phyloP scores from a whole-genome alignment of 129 eudicot species.

The Flaveria ramosissima region DNA sequence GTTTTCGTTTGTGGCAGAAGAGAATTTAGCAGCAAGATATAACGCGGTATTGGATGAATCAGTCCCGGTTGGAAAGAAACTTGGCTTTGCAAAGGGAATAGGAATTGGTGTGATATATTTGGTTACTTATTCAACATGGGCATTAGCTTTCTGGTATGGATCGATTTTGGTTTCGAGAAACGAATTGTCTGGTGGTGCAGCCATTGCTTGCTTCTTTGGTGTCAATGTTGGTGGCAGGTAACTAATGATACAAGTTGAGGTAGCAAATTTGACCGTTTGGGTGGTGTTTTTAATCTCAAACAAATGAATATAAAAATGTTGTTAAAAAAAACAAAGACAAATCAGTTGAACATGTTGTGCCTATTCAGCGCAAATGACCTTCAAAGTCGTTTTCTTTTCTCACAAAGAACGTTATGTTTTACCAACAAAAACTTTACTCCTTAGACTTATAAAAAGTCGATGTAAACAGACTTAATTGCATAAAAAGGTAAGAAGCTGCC shows the following conservation, averaged over 20 bases:
- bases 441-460: too few relatives aligned
- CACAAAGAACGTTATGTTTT: too few relatives aligned
- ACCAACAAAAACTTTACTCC: too few relatives aligned
- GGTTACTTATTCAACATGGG: constrained; percentile 86
- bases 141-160: constrained; percentile 91
- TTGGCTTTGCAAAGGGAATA: constrained; percentile 79
- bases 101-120: constrained; percentile 81
- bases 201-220: constrained; percentile 89
- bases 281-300: background rate
- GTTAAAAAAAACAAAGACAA: too few relatives aligned
- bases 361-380: too few relatives aligned
- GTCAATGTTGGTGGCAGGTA: constrained; percentile 93
- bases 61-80: constrained; percentile 58
- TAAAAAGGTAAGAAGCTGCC: too few relatives aligned
- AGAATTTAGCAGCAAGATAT: constrained; percentile 56
- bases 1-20: constrained; percentile 77
- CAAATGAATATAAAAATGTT: background rate
- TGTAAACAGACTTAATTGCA: too few relatives aligned
- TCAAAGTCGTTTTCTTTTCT: too few relatives aligned
- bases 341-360: too few relatives aligned
- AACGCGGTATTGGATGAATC: constrained; percentile 57
- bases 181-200: constrained; percentile 66
- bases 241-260: constrained; percentile 7
- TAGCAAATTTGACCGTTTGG: background rate
- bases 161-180: constrained; percentile 62